Evolutionary conservation across 768 basidiomycete genomes (phyloP), one percentile per base, ranked within the genome.

Genomic region (Chalciporus pseudorubinellus): DNA sequence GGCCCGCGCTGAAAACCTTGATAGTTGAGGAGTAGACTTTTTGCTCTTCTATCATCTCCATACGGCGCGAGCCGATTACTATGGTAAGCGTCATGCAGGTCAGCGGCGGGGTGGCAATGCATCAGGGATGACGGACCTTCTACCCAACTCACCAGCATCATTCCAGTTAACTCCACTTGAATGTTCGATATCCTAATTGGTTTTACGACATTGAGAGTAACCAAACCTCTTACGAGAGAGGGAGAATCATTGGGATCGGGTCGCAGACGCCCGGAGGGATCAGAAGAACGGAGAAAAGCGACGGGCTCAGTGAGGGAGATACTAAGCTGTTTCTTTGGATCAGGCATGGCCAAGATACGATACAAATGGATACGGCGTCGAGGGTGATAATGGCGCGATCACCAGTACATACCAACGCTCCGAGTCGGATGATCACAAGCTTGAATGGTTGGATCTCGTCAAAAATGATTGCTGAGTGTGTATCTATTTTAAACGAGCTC

Each of bases 121-220:
- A 50, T 31, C 29, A 22, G 33, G 44, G 64, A 6, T 24, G 10
- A 68, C 80, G 44, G 48, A 93, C 95, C 92, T 77, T 98, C 95
- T 12, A 89, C 86, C 86, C 88, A 92, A 39, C 83, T 79, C 6
- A 84, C 84, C 14, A 78, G 70, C 14, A 83, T 74, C 49, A 77
- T 82, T 4, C 89, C 95, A 26, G 81, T 74, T 24, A 98, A 71
- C 63, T 87, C 84, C 39, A 95, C 77, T 46, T 87, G 85, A 46
- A 99, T 94, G 57, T 82, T 89, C 34, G 88, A 85, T 55, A 99
- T 88, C 59, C 80, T 83, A 47, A 83, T 93, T 1, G 95, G 85
- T 67, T 97, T 97, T 28, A 70, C 72, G 18, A 89, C 70, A 29
- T 76, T 73, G 21, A 90, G 70, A 3, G 79, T 80, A 50, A 90